phyloP scores from a whole-genome alignment of 2,329 filamentous ascomycete genomes.

The Orbilia blumenaviensis region DNA sequence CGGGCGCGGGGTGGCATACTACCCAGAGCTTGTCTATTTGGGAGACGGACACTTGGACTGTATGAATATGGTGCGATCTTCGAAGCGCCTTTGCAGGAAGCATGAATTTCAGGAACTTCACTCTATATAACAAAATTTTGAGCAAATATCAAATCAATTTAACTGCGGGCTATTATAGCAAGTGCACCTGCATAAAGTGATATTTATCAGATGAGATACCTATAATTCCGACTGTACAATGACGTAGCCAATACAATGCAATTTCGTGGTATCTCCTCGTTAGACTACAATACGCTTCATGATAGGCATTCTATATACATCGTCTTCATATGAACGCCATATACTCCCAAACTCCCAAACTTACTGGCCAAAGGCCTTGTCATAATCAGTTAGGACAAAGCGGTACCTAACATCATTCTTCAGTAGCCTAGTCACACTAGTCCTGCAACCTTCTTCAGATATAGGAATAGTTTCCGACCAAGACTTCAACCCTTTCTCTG shows the following conservation, averaged over 20 bases:
- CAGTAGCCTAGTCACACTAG: slow-evolving; percentile 73
- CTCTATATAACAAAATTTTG: background rate
- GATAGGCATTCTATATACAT: slow-evolving; percentile 30
- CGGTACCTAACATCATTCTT: slow-evolving; percentile 77
- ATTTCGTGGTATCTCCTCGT: slow-evolving; percentile 16
- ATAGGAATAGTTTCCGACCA: slow-evolving; percentile 63
- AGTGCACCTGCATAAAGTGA: background rate
- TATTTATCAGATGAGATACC: background rate
- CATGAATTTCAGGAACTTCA: background rate
- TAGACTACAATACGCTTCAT: slow-evolving; percentile 23
- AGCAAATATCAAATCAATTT: too few species aligned
- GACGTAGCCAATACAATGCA: slow-evolving; percentile 25
- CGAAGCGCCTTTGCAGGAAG: background rate
- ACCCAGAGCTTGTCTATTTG: background rate
- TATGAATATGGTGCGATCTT: background rate
- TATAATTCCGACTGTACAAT: background rate
- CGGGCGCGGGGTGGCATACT: slow-evolving; percentile 47
- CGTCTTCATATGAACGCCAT: slow-evolving; percentile 15
- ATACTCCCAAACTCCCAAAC: slow-evolving; percentile 1
- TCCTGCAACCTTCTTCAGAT: slow-evolving; percentile 37
- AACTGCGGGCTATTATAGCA: background rate
- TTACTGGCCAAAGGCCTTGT: slow-evolving; percentile 70
- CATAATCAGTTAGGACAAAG: slow-evolving; percentile 74
- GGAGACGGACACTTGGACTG: background rate
- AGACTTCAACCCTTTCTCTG: slow-evolving; percentile 73